Conservation (phyloP, 2,329 filamentous ascomycete species). For the Dothideomycetidae sp. region DNA sequence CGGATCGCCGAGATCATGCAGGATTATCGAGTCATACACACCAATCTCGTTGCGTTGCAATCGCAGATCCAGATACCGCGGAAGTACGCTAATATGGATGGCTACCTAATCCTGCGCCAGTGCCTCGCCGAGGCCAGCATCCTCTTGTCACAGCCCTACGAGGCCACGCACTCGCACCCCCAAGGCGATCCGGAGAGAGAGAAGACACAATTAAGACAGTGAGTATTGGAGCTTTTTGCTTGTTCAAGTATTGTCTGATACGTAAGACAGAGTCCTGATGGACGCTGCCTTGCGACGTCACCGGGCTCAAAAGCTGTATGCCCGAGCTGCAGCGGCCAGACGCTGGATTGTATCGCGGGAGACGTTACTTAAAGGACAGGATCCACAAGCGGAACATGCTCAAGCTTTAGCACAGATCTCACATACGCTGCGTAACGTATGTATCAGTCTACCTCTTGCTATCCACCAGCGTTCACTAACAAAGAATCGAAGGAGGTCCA, state of each 20-base stretch:
- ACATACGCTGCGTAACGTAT: constrained; percentile 30
- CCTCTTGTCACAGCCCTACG: constrained; percentile 40
- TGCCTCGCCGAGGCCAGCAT: constrained; percentile 41
- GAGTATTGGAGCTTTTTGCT: constrained; percentile 17
- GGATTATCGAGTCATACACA: constrained; percentile 47
- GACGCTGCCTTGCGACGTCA: constrained; percentile 47
- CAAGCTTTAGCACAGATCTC: constrained; percentile 36
- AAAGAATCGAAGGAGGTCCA: constrained; percentile 37
- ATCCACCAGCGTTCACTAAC: constrained; percentile 5
- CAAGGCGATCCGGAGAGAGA: constrained; percentile 38
- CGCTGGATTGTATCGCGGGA: constrained; percentile 44
- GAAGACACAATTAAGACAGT: constrained; percentile 44
- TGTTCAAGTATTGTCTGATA: constrained; percentile 6
- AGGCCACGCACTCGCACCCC: constrained; percentile 27
- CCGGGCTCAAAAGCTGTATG: constrained; percentile 46
- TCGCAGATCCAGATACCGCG: constrained; percentile 18
- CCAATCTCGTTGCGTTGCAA: constrained; percentile 43
- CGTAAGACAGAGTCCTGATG: constrained; percentile 38
- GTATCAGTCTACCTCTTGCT: constrained; percentile 7
- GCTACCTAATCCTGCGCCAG: constrained; percentile 43
- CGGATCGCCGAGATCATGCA: constrained; percentile 49
- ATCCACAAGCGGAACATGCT: constrained; percentile 33
- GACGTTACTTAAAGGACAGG: constrained; percentile 37
- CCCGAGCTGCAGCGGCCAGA: constrained; percentile 42
- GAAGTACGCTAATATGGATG: constrained; percentile 34